These are phyloP conservation scores for Wickerhamomyces mucosus DNA, from an alignment of 805 yeast genomes.

Conservation along the genomic window DNA sequence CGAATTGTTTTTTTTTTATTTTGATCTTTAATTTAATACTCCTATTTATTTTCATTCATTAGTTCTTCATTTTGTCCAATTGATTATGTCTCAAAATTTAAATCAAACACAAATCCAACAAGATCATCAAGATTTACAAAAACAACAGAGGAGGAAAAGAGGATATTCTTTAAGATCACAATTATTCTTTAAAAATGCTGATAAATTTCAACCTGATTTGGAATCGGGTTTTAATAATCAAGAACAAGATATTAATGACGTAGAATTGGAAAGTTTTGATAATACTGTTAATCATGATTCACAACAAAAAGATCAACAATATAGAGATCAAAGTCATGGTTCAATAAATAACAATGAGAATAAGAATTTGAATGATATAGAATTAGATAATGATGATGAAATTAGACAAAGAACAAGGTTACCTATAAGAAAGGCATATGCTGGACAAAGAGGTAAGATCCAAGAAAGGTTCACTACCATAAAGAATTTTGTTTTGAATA, in stretches of 20 bases:
- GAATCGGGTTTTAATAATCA: too few relatives aligned
- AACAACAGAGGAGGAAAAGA: slow-evolving; percentile 36
- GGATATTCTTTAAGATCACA: slow-evolving; percentile 64
- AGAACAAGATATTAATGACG: too few relatives aligned
- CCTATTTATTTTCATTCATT: too few relatives aligned
- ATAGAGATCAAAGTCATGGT: background rate
- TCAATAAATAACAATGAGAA: background rate
- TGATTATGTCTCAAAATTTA: too few relatives aligned
- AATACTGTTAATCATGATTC: slow-evolving; percentile 1
- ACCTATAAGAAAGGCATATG: slow-evolving; percentile 8
- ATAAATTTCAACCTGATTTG: slow-evolving; percentile 1
- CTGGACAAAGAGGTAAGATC: slow-evolving; percentile 17
- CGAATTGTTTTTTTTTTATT: too few relatives aligned
- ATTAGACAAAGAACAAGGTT: slow-evolving; percentile 19
- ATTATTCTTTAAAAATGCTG: slow-evolving; percentile 37
- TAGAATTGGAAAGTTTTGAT: slow-evolving; percentile 19
- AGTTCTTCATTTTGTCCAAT: too few relatives aligned
- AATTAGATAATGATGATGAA: slow-evolving; percentile 5
- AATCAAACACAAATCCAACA: too few relatives aligned
- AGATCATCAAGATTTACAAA: too few relatives aligned
- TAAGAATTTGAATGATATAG: slow-evolving; percentile 2
- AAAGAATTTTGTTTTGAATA: slow-evolving; percentile 35
- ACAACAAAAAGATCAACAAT: background rate
- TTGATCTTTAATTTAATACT: too few relatives aligned
- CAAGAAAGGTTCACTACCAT: slow-evolving; percentile 12